Base-by-base conservation (phyloP, 257 asterid species). In the Fraxinus pennsylvanica region DNA sequence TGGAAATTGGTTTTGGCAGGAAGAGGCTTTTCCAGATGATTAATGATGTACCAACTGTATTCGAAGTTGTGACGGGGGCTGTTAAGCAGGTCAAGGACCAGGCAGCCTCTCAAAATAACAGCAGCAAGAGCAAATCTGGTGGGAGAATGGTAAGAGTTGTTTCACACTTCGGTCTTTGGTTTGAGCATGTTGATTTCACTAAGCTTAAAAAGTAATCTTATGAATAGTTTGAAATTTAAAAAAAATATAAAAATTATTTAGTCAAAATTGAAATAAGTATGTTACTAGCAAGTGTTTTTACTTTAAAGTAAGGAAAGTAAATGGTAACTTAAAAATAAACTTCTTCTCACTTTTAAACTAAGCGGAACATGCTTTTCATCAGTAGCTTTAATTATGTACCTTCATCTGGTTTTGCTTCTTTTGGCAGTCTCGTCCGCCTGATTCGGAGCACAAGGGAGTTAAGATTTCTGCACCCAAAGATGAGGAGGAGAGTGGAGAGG, bases 1-100 rank as follows among this genome's bases (percentile, higher is more conserved):
- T 59, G 77, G 68, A 35, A 71, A 74, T 83, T 80, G 50, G 27
- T 67, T 19, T 25, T 71, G 57, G 63, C 86, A 92, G 97, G 90
- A 92, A 83, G 86, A 86, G 91, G 84, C 97, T 92, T 77, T 92
- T 92, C 80, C 90, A 88, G 87, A 82, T 92, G 97, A 89, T 92
- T 76, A 90, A 89, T 68, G 94, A 90, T 50, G 80, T 88, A 4
- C 97, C 96, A 39, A 90, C 94, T 3, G 85, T 92, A 39, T 89
- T 82, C 65, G 97, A 92, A 79, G 88, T 90, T 72, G 97, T 90
- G 72, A 82, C 86, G 0, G 93, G 92, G 35, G 81, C 82, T 59
- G 90, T 63, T 73, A 90, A 82, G 81, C 88, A 81, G 71, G 80
- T 78, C 21, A 87, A 72, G 79, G 91, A 88, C n/a, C 81, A 76